A percentile compares a stretch with the other conserved stretches of the same genome.
Evolutionary conservation across 495 filamentous ascomycete species (phyloP).

Genomic region (Hypoxylon subgilvum): DNA sequence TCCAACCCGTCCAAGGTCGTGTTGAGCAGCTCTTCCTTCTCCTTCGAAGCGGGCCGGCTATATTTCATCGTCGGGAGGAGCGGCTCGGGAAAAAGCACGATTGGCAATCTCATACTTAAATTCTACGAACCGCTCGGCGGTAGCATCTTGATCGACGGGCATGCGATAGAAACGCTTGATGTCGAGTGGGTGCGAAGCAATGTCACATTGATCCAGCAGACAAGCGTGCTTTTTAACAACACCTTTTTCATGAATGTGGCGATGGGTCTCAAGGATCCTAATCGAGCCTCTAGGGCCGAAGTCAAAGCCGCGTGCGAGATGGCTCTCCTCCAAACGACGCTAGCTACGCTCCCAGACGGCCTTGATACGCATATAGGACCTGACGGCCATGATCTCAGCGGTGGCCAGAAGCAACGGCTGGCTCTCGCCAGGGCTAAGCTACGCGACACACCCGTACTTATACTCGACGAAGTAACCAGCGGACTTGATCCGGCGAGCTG

Average conservation of each 20-base stretch:
- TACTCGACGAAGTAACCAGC: conserved; percentile 89
- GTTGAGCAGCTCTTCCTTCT: conserved; percentile 63
- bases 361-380: conserved; percentile 74
- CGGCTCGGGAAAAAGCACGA: conserved; percentile 91
- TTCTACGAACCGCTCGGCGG: conserved; percentile 75
- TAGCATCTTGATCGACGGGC: conserved; percentile 71
- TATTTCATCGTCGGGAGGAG: conserved; percentile 86
- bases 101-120: conserved; percentile 77
- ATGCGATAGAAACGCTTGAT: conserved; percentile 66
- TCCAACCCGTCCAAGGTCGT: conserved; percentile 68
- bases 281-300: conserved; percentile 56
- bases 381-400: conserved; percentile 75
- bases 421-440: conserved; percentile 77
- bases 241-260: conserved; percentile 81
- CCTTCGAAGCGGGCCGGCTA: conserved; percentile 73
- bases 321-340: conserved; percentile 73
- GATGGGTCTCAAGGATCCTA: conserved; percentile 65
- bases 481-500: conserved; percentile 77
- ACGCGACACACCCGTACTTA: conserved; percentile 78
- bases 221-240: conserved; percentile 82
- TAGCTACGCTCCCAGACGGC: conserved; percentile 74
- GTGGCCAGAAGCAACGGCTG: conserved; percentile 81
- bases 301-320: conserved; percentile 65
- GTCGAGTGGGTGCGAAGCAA: conserved; percentile 77
- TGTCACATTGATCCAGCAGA: conserved; percentile 83